Evolutionary conservation across 169 alveolate genomes (phyloP), one percentile per base, ranked within the genome.

Genomic region (Pseudocohnilembus persalinus): DNA sequence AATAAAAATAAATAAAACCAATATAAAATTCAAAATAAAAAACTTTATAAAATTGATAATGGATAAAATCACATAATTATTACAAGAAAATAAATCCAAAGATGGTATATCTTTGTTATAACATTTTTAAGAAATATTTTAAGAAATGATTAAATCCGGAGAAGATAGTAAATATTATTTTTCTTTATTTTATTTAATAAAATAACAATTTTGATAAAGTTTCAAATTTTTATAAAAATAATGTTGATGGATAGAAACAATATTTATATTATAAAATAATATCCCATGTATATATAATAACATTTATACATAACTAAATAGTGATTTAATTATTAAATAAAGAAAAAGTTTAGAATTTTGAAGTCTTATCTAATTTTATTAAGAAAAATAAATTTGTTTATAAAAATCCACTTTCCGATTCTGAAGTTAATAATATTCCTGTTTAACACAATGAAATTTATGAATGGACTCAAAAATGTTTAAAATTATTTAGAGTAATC

Each of bases 311-410:
- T 11, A 11, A 11, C 68, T 49, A 49, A 49, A 49, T 49, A 11
- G 4, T 49, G 20, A 11, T 11, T 49, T 49, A 11, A 11, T 49
- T 49, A 11, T 11, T 11, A 49, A 49, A 49, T 49, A 11, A 11
- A 11, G 26, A 49, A 49, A 20, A 49, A 11, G 68, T 11, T 49
- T 49, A 20, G 26, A 49, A 76, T 28, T 87, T 89, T 76, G 96
- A 92, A 74, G 89, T 90, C 35, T 83, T 92, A 49, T 88, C 94
- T 30, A 82, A 84, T 63, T 88, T 92, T 29, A 83, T 89, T 1
- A 90, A 90, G 82, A 89, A 88, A 80, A 92, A 93, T 82, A 85
- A 89, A 73, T 87, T 85, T 76, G 83, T 88, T 29, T 85, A 85
- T 82, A 89, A 81, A 78, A 85, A 88, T 77, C 92, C 92, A 31